Base-by-base conservation (phyloP, 257 asterid species). In the Verbascum thapsus region DNA sequence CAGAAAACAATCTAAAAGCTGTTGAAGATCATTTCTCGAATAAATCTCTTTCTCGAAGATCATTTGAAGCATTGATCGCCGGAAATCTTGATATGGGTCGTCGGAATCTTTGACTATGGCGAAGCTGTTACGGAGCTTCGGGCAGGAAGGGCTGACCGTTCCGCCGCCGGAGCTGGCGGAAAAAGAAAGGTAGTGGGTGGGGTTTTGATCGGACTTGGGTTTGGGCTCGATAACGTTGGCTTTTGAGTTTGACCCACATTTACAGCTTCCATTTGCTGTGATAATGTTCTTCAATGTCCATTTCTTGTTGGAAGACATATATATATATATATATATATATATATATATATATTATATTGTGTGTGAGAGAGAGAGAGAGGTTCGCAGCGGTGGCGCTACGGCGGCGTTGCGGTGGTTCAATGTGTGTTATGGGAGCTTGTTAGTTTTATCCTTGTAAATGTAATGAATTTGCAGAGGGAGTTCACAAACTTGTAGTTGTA, bases 1-100 rank as follows among this genome's bases (percentile, higher is more conserved):
- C 52, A 90, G 69, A 40, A 85, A 87, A 19, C 91, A 81, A 23
- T 72, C 55, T 17, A 90, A 83, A 15, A 90, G 96, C 83, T 87
- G 86, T 61, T 78, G 78, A 4, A 89, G 80, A 58, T 81, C 96
- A 43, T 74, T 52, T 8, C 57, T 50, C 0, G 88, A 57, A 47
- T 83, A 71, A 4, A 89, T 82, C 60, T 79, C 85, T 20, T 65
- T 79, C 80, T 78, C 95, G 13, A 68, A n/a, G 7, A 90, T 87
- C 97, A 90, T 87, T 10, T 81, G 95, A 16, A 87, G 65, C 91
- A 90, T 85, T 7, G 97, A 90, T 13, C 69, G 72, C 4, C 87
- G 80, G 71, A 90, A 90, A 80, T 90, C 97, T 1, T n/a, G 63
- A 48, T 79, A 85, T 12, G 96, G 96, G 69, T 90, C 84, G 10